These are phyloP conservation scores for Evansstolkia leycettana DNA, from an alignment of 495 filamentous ascomycete genomes.

Conservation along the genomic window DNA sequence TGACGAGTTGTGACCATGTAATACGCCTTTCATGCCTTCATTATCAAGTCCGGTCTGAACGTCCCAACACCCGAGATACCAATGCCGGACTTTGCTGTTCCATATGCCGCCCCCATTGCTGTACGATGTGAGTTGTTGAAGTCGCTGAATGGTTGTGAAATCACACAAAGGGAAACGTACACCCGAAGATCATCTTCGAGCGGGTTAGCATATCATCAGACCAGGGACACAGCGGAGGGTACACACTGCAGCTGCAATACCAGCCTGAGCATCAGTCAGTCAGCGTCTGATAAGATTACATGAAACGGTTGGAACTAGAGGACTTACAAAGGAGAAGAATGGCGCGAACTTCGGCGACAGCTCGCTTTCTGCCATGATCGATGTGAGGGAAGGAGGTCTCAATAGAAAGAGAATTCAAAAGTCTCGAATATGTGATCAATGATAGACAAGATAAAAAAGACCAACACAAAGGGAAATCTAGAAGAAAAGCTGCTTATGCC, in stretches of 20 bases:
- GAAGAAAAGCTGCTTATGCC: too few species aligned
- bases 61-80: conserved; percentile 91
- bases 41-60: conserved; percentile 88
- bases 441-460: conserved; percentile 4
- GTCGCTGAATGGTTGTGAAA: conserved; percentile 2
- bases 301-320: not conserved
- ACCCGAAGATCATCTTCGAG: conserved; percentile 71
- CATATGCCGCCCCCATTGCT: conserved; percentile 92
- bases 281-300: conserved; percentile 2
- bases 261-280: conserved; percentile 40
- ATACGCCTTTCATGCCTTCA: conserved; percentile 59
- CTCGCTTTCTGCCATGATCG: conserved; percentile 58
- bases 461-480: not conserved
- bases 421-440: too few species aligned
- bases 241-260: conserved; percentile 88
- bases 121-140: conserved; percentile 11
- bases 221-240: conserved; percentile 12
- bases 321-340: conserved; percentile 90
- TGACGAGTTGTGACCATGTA: conserved; percentile 1
- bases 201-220: conserved; percentile 12
- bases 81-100: conserved; percentile 93
- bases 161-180: conserved; percentile 39
- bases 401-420: not conserved
- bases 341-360: conserved; percentile 83
- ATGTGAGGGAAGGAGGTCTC: conserved; percentile 4